Evolutionary conservation across 352 stramenopile species (phyloP), one percentile per base, ranked within the genome.

Genomic region (Pilasporangium apinafurcum): DNA sequence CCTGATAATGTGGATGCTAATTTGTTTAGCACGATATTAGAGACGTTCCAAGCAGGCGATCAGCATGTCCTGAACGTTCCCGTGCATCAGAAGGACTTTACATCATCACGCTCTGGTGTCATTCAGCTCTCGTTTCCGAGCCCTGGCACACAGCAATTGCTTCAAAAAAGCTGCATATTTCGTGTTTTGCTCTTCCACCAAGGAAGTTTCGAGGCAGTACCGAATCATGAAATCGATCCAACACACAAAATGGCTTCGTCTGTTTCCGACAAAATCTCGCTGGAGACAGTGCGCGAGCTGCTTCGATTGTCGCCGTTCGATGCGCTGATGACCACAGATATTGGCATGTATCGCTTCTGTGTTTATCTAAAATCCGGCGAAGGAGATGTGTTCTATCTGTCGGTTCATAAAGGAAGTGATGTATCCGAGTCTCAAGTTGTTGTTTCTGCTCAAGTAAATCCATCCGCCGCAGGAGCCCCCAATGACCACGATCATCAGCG

Each of bases 301-400:
- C 36, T 90, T 16, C 44, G 65, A 5, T 39, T 86, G 20, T 80
- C 59, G 58, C 66, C 77, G 10, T 68, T 87, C 10, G 59, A 84
- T 21, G 66, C 68, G 16, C 60, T 90, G 24, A 30, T 83, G 27
- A 82, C 55, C 12, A 33, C 40, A 8, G 51, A 68, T 9, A 25
- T 52, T 5, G 77, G 77, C 21, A 62, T 68, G 22, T 90, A 90
- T 45, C 53, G 60, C 10, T 59, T 87, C 13, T 29, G 26, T 20
- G 38, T 38, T 14, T 7, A 46, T 17, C 10, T n/a, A 14, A 25
- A 38, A 18, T 24, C 22, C 18, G 20, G 8, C 4, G 35, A 44
- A 16, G 33, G 44, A 4, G 38, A n/a, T 12, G 46, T 49, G 29
- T 42, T 68, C 21, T 80, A 65, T 43, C 22, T 80, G 9, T 57